phyloP scores from a whole-genome alignment of 108 stramenopile genomes.

The Phaeodactylum tricornutum region DNA sequence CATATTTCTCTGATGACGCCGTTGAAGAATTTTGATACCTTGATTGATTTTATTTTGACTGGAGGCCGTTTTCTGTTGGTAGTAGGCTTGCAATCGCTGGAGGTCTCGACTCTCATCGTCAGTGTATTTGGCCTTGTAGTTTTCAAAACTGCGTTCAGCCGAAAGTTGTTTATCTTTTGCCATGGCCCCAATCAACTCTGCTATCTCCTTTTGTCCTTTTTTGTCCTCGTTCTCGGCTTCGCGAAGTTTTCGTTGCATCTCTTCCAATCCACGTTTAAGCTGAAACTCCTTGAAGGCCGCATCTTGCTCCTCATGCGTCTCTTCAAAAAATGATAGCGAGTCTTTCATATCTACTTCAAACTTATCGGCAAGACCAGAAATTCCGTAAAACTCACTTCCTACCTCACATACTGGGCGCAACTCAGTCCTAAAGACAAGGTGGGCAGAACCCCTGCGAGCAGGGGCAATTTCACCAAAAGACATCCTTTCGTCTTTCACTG shows the following conservation, averaged over 20 bases:
- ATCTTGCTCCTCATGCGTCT: constrained; percentile 63
- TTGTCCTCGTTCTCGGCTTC: constrained; percentile 24
- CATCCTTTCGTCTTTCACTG: no score
- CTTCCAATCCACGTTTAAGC: constrained; percentile 9
- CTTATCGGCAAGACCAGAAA: no score
- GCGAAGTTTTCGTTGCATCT: constrained; percentile 14
- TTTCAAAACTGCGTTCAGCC: constrained; percentile 24
- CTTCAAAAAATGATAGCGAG: constrained; percentile 40
- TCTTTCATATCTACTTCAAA: no score
- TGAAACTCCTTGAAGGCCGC: constrained; percentile 9
- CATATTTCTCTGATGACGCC: constrained; percentile 30
- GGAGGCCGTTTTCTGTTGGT: constrained; percentile 10
- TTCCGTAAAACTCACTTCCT: no score
- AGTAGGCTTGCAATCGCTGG: constrained; percentile 22
- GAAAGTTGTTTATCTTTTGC: constrained; percentile 22
- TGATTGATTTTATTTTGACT: constrained; percentile 39
- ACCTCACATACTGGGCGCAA: no score
- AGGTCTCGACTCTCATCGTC: constrained; percentile 36
- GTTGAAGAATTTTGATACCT: constrained; percentile 27
- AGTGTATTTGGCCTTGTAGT: constrained; percentile 13
- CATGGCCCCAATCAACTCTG: constrained; percentile 25
- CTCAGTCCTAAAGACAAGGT: no score
- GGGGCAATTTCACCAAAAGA: no score
- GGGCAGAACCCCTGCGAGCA: no score
- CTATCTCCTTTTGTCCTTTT: constrained; percentile 27